Percentiles rank a stretch among this genome's conserved stretches.
Conservation (phyloP, 2,329 filamentous ascomycete species). For the Emmonsia crescens region DNA sequence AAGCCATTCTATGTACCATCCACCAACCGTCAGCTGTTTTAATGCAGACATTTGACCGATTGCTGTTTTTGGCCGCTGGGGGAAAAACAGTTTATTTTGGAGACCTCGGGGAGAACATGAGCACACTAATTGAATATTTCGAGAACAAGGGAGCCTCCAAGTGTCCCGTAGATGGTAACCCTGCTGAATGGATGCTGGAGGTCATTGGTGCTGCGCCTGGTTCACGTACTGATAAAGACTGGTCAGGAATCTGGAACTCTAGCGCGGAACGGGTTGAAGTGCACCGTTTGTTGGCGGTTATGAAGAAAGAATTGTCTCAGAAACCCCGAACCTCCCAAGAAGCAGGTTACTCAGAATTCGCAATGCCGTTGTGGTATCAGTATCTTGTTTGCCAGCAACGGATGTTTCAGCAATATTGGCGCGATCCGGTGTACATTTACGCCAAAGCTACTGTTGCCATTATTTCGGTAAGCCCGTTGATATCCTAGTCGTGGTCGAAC, state of each 20-base stretch:
- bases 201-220: constrained; percentile 50
- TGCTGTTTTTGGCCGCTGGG: constrained; percentile 54
- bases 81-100: constrained; percentile 62
- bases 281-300: constrained; percentile 33
- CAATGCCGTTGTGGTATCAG: constrained; percentile 61
- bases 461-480: constrained; percentile 32
- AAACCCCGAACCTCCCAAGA: constrained; percentile 8
- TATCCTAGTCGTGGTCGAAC: not conserved
- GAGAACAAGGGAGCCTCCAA: constrained; percentile 53
- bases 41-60: constrained; percentile 69
- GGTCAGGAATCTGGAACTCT: constrained; percentile 43
- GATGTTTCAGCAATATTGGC: constrained; percentile 88
- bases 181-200: constrained; percentile 64
- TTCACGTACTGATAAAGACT: constrained; percentile 45
- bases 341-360: constrained; percentile 53
- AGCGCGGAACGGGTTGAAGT: constrained; percentile 44
- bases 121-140: constrained; percentile 52
- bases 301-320: constrained; percentile 38
- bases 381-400: constrained; percentile 57
- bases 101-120: constrained; percentile 51
- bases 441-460: constrained; percentile 62
- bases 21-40: constrained; percentile 95
- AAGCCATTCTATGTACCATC: constrained; percentile 89
- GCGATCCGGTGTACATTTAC: constrained; percentile 80
- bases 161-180: constrained; percentile 55